Percentiles rank a stretch among this genome's conserved stretches.
Conservation (phyloP, 2,329 filamentous ascomycete species). For the Alternaria metachromatica region DNA sequence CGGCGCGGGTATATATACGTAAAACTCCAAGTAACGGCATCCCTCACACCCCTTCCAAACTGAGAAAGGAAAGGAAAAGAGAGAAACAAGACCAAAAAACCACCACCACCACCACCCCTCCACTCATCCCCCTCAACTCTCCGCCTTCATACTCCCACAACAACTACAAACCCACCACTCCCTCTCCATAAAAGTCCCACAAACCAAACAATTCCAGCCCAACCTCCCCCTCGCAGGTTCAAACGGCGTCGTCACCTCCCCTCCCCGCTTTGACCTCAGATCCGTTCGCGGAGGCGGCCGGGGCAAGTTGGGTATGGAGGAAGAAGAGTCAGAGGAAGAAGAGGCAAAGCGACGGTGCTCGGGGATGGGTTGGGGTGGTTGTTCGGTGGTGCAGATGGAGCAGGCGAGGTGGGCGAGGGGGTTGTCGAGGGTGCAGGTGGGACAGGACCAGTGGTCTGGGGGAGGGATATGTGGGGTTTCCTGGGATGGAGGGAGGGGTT, state of each 20-base stretch:
- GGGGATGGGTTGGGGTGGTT: conserved; percentile 54
- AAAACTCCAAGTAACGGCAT: not conserved
- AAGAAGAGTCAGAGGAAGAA: not conserved
- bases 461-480: conserved; percentile 40
- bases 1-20: not conserved
- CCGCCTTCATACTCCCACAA: not conserved
- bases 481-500: conserved; percentile 10
- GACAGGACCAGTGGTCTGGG: conserved; percentile 63
- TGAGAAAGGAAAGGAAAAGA: not conserved
- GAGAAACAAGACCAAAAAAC: not conserved
- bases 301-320: conserved; percentile 32
- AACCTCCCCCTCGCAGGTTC: conserved; percentile 56
- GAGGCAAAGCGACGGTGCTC: conserved; percentile 37
- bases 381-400: conserved; percentile 65
- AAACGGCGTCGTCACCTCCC: conserved; percentile 46
- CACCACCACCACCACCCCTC: too few relatives aligned
- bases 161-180: not conserved
- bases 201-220: conserved; percentile 66
- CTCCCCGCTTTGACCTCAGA: conserved; percentile 31
- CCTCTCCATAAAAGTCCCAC: conserved; percentile 65
- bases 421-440: conserved; percentile 68
- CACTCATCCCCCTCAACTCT: not conserved
- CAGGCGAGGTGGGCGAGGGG: conserved; percentile 65
- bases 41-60: not conserved
- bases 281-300: conserved; percentile 40